phyloP scores from a whole-genome alignment of 2,329 filamentous ascomycete species.

The Aspergillus transmontanensis region DNA sequence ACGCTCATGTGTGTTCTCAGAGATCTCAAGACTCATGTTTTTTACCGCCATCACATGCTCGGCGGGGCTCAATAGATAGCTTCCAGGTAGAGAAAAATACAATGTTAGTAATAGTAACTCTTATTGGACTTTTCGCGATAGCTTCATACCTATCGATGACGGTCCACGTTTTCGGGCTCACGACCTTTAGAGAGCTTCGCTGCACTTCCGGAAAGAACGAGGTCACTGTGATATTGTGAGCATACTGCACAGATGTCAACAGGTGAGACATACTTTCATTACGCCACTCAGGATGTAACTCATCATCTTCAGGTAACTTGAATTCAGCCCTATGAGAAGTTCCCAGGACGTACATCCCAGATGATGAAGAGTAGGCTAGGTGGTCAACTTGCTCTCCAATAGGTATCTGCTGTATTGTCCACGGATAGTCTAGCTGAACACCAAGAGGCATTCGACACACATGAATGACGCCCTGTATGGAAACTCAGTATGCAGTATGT shows the following conservation, averaged over 20 bases:
- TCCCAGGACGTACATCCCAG: constrained; percentile 74
- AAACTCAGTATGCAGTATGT: constrained; percentile 15
- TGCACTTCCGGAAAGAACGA: constrained; percentile 68
- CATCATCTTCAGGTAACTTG: constrained; percentile 81
- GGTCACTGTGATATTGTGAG: constrained; percentile 43
- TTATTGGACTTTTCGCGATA: not conserved
- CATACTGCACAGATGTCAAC: constrained; percentile 6
- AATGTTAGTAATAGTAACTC: constrained; percentile 15
- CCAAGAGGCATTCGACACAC: constrained; percentile 71
- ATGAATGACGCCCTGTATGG: constrained; percentile 64
- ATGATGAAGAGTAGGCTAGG: constrained; percentile 74
- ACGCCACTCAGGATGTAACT: constrained; percentile 78
- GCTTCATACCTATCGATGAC: constrained; percentile 68
- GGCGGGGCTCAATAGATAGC: constrained; percentile 68
- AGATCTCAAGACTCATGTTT: constrained; percentile 82
- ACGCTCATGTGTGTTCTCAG: constrained; percentile 85
- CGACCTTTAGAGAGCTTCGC: constrained; percentile 73
- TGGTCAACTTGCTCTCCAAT: constrained; percentile 71
- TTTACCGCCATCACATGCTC: constrained; percentile 82
- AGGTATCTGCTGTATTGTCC: constrained; percentile 72
- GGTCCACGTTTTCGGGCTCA: constrained; percentile 76
- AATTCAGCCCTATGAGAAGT: constrained; percentile 71
- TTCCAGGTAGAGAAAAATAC: constrained; percentile 21
- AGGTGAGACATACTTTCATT: constrained; percentile 60
- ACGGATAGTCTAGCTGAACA: constrained; percentile 73